Evolutionary conservation across 805 yeast species (phyloP).

Genomic region (Saccharomycopsis olivae): DNA sequence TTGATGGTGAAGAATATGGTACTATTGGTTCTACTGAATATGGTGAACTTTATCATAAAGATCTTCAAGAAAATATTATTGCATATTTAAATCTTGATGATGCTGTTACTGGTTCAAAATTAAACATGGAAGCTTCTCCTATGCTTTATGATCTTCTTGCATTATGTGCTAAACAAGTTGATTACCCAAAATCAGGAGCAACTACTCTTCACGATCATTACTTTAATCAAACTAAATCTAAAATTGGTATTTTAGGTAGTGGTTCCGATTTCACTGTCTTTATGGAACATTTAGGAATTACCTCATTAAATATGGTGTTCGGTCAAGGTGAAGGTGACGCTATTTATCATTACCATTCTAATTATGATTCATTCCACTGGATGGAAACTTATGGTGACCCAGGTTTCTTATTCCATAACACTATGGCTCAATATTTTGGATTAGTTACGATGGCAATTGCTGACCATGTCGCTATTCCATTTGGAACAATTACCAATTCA

Average conservation of each 20-base stretch:
- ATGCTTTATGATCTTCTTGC: slow-evolving; percentile 38
- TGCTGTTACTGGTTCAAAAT: slow-evolving; percentile 44
- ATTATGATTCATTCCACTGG: slow-evolving; percentile 66
- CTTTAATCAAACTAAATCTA: slow-evolving; percentile 19
- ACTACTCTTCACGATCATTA: too few species aligned
- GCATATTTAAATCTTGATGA: slow-evolving; percentile 67
- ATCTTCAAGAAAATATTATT: slow-evolving; percentile 39
- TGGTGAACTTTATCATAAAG: slow-evolving; percentile 48
- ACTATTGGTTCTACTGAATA: slow-evolving; percentile 69
- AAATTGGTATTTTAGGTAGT: slow-evolving; percentile 45
- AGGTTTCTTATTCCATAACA: slow-evolving; percentile 46
- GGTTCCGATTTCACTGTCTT: slow-evolving; percentile 64
- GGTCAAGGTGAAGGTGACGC: slow-evolving; percentile 35
- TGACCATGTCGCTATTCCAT: slow-evolving; percentile 36
- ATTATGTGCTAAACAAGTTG: slow-evolving; percentile 33
- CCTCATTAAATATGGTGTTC: slow-evolving; percentile 54
- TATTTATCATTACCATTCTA: slow-evolving; percentile 67
- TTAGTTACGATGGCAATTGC: slow-evolving; percentile 36
- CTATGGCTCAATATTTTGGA: slow-evolving; percentile 45
- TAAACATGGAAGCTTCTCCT: slow-evolving; percentile 50
- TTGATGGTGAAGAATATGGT: slow-evolving; percentile 78
- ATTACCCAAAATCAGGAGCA: slow-evolving; percentile 42
- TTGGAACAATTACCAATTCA: slow-evolving; percentile 26
- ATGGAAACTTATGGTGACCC: slow-evolving; percentile 55
- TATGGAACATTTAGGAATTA: slow-evolving; percentile 48